Evolutionary conservation across 352 stramenopile species (phyloP), one percentile per base, ranked within the genome.

Genomic region (Elongisporangium senticosum): DNA sequence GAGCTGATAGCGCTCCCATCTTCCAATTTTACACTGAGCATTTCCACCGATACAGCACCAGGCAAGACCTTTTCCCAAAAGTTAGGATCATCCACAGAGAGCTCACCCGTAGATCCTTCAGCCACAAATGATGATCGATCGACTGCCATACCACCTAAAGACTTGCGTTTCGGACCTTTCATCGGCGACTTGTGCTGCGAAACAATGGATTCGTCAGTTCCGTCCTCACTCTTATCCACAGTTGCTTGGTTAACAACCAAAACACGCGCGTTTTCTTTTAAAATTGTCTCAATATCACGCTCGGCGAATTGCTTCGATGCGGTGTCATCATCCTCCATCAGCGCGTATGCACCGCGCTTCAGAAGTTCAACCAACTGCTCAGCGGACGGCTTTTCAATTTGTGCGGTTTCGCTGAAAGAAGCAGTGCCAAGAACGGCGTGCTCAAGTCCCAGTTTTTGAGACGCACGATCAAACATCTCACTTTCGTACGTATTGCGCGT

Each of bases 401-500:
- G 94, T 71, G 77, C 72, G 22, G 89, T 77, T 71, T 97, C 86
- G 83, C 93, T 87, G 93, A 98, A 84, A 55, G 88, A 93, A 17
- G 82, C 83, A 3, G 86, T 98, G 23, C 98, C 95, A n/a, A 99
- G 77, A 8, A 99, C 96, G 15, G 97, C 97, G 59, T 98, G 96
- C 61, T 99, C 98, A 5, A 99, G 86, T 10, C 96, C 97, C 57
- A 99, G 96, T 71, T 99, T 99, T 63, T 95, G 75, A 21, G 88
- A 98, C 19, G 96, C 97, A 49, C 97, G 91, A 60, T 99, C 92
- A 65, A 99, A 99, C 97, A 99, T 99, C 79, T 99, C 93, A 68
- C 98, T 98, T 78, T 99, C 98, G 65, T 99, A 99, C 3, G 97
- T 99, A 67, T 99, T 98, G 14, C 92, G 77, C 37, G 96, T 99